phyloP scores from a whole-genome alignment of 1,139 yeast genomes.

The Yamadazyma sp. region DNA sequence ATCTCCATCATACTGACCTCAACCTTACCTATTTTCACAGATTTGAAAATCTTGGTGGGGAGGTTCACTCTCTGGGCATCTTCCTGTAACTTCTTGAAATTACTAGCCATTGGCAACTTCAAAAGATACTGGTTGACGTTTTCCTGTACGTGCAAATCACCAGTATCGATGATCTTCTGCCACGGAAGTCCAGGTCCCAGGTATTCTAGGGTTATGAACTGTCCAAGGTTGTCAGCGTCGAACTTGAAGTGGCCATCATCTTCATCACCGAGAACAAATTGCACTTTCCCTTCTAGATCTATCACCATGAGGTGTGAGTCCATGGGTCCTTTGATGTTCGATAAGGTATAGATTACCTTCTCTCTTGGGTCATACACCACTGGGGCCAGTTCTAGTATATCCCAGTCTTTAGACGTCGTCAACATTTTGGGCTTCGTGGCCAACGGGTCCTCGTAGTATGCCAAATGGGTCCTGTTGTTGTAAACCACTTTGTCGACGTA shows the following conservation, averaged over 20 bases:
- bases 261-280: constrained; percentile 22
- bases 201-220: constrained; percentile 53
- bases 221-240: constrained; percentile 54
- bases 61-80: constrained; percentile 33
- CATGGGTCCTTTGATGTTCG: constrained; percentile 48
- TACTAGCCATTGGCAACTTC: constrained; percentile 9
- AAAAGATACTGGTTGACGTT: constrained; percentile 7
- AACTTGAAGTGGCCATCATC: constrained; percentile 33
- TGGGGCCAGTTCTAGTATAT: constrained; percentile 55
- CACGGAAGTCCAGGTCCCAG: constrained; percentile 68
- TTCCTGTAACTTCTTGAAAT: constrained; percentile 15
- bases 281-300: constrained; percentile 17
- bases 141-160: constrained; percentile 27
- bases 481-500: constrained; percentile 75
- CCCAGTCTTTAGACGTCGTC: constrained; percentile 65
- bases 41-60: constrained; percentile 56
- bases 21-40: constrained; percentile 47
- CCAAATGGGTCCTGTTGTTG: constrained; percentile 65
- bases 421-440: constrained; percentile 41
- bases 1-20: constrained; percentile 71
- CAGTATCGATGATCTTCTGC: constrained; percentile 56
- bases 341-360: constrained; percentile 59
- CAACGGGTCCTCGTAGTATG: constrained; percentile 54
- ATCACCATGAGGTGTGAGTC: constrained; percentile 31
- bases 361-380: constrained; percentile 54